Conservation (phyloP, 1,284 basidiomycete genomes). For the Neonothopanus nambi region DNA sequence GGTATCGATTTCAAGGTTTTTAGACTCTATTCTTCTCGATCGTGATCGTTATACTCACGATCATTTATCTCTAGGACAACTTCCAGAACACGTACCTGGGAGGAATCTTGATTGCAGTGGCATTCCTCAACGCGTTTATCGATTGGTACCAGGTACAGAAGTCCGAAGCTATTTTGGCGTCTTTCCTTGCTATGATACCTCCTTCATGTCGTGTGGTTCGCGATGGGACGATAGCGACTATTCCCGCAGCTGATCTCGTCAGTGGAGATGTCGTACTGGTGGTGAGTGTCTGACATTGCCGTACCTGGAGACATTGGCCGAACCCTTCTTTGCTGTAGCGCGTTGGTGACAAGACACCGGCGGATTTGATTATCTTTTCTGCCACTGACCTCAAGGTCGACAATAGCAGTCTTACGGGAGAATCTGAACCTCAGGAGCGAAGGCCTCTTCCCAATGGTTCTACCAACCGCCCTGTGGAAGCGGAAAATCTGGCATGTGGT, state of each 20-base stretch:
- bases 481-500: constrained; percentile 56
- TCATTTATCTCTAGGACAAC: constrained; percentile 43
- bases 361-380: constrained; percentile 61
- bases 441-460: constrained; percentile 47
- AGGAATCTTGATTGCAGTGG: constrained; percentile 67
- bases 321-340: constrained; percentile 38
- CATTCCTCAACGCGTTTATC: constrained; percentile 69
- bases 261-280: constrained; percentile 69
- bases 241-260: constrained; percentile 66
- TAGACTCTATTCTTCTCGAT: neutral
- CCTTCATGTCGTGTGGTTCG: constrained; percentile 66
- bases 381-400: constrained; percentile 66
- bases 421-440: constrained; percentile 69
- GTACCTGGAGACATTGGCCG: neutral
- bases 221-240: constrained; percentile 53
- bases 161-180: constrained; percentile 68
- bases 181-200: constrained; percentile 72
- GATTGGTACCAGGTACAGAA: constrained; percentile 74
- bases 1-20: constrained; percentile 60
- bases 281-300: constrained; percentile 32
- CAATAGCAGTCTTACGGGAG: constrained; percentile 69
- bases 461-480: constrained; percentile 53
- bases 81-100: constrained; percentile 70
- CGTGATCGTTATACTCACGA: constrained; percentile 3
- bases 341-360: constrained; percentile 69